These are phyloP conservation scores for Globisporangium recalcitrans DNA, from an alignment of 352 stramenopile species.

Conservation along the genomic window DNA sequence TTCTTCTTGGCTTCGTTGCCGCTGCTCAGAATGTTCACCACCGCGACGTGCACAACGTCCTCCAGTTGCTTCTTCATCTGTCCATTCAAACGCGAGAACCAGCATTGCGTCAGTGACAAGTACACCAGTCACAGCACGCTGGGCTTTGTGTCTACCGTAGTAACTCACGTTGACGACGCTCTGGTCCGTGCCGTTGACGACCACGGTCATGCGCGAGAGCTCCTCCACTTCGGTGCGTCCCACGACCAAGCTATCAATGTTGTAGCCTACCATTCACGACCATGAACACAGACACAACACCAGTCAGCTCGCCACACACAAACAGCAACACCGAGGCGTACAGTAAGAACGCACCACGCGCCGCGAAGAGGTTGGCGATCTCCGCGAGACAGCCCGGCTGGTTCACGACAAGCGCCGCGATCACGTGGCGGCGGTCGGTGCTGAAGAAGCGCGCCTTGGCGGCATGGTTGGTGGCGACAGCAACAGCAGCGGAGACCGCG, in stretches of 20 bases:
- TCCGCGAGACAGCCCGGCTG: conserved; percentile 80
- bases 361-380: conserved; percentile 83
- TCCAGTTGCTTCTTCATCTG: conserved; percentile 88
- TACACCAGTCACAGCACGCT: not conserved
- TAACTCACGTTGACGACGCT: conserved; percentile 67
- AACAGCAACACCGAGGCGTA: not conserved
- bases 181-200: conserved; percentile 75
- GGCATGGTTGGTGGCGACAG: conserved; percentile 13
- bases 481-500: conserved; percentile 5
- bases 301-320: not conserved
- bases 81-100: conserved; percentile 11
- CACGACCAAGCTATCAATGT: conserved; percentile 86
- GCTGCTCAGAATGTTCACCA: conserved; percentile 82
- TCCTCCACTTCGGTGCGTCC: conserved; percentile 81
- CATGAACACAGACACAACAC: conserved; percentile 5
- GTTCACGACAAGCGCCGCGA: conserved; percentile 81
- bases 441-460: conserved; percentile 31
- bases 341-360: conserved; percentile 58
- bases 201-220: conserved; percentile 82
- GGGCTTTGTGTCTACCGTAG: not conserved
- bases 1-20: conserved; percentile 60
- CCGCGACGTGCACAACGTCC: conserved; percentile 81
- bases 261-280: conserved; percentile 42
- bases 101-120: conserved; percentile 5
- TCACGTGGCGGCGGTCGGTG: conserved; percentile 69